Evolutionary conservation across 2,329 filamentous ascomycete genomes (phyloP).

Genomic region (Penicillium sp.): DNA sequence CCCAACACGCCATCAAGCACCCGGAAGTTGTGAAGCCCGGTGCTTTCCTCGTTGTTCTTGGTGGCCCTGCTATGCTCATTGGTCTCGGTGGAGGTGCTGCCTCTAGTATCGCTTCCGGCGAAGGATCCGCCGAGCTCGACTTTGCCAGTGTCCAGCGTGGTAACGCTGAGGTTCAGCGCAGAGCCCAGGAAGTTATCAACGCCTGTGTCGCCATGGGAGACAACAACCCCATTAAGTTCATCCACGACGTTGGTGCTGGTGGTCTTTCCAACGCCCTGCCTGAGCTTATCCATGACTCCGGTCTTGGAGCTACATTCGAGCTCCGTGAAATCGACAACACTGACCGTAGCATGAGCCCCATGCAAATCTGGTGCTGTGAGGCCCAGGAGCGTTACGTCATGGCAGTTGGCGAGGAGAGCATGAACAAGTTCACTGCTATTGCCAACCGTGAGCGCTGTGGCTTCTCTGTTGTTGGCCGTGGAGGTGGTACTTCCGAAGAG

Average conservation of each 20-base stretch:
- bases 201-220: slow-evolving; percentile 82
- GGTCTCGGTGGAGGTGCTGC: slow-evolving; percentile 94
- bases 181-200: slow-evolving; percentile 98
- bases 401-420: slow-evolving; percentile 75
- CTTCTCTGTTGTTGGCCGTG: slow-evolving; percentile 86
- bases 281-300: slow-evolving; percentile 88
- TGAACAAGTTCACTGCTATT: slow-evolving; percentile 73
- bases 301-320: slow-evolving; percentile 87
- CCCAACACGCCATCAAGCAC: slow-evolving; percentile 86
- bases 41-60: slow-evolving; percentile 89
- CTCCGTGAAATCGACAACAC: slow-evolving; percentile 91
- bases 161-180: slow-evolving; percentile 92
- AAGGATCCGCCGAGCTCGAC: slow-evolving; percentile 88
- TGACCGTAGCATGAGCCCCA: slow-evolving; percentile 87
- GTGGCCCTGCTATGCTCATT: slow-evolving; percentile 96
- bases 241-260: slow-evolving; percentile 95
- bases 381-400: slow-evolving; percentile 96
- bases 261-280: slow-evolving; percentile 83
- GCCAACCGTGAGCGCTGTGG: slow-evolving; percentile 82
- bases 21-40: slow-evolving; percentile 76
- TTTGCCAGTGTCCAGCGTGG: slow-evolving; percentile 97
- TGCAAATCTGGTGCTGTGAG: slow-evolving; percentile 98
- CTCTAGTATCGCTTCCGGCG: slow-evolving; percentile 84
- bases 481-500: slow-evolving; percentile 65
- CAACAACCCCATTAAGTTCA: slow-evolving; percentile 90